Conservation (phyloP, 1,284 basidiomycete genomes). For the Coriolopsis trogii region DNA sequence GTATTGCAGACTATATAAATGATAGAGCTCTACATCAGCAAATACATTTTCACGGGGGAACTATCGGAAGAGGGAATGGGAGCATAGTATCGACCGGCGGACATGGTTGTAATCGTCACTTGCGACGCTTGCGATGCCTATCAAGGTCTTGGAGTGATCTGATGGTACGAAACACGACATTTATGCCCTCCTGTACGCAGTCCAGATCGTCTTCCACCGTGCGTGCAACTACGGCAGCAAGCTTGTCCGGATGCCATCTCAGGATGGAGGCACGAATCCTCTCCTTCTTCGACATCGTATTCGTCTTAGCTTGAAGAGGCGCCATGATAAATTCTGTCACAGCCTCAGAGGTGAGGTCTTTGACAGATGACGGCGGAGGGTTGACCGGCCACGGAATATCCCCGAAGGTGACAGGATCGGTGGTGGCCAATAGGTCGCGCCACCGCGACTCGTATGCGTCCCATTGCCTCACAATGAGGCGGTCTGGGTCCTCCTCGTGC, state of each 20-base stretch:
- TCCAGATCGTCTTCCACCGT: slow-evolving; percentile 54
- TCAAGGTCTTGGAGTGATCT: slow-evolving; percentile 2
- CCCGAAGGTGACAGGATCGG: slow-evolving; percentile 37
- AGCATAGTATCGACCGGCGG: too few species aligned
- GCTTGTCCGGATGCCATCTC: slow-evolving; percentile 78
- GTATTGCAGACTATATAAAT: too few species aligned
- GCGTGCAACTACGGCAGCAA: slow-evolving; percentile 50
- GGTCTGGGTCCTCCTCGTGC: slow-evolving; percentile 38
- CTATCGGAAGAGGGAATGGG: too few species aligned
- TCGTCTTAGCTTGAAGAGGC: slow-evolving; percentile 44
- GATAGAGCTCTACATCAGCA: too few species aligned
- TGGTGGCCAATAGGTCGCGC: slow-evolving; percentile 38
- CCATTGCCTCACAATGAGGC: slow-evolving; percentile 44
- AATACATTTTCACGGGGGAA: too few species aligned
- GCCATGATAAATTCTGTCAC: slow-evolving; percentile 60
- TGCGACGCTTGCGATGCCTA: too few species aligned
- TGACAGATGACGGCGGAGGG: slow-evolving; percentile 27
- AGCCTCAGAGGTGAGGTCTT: slow-evolving; percentile 44
- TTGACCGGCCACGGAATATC: slow-evolving; percentile 67
- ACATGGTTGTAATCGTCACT: too few species aligned
- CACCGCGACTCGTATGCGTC: slow-evolving; percentile 52
- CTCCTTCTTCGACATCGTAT: slow-evolving; percentile 47
- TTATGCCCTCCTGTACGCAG: slow-evolving; percentile 48
- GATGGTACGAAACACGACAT: slow-evolving; percentile 33
- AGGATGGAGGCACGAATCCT: slow-evolving; percentile 60